Conservation (phyloP, 257 asterid species). For the Mentha longifolia region DNA sequence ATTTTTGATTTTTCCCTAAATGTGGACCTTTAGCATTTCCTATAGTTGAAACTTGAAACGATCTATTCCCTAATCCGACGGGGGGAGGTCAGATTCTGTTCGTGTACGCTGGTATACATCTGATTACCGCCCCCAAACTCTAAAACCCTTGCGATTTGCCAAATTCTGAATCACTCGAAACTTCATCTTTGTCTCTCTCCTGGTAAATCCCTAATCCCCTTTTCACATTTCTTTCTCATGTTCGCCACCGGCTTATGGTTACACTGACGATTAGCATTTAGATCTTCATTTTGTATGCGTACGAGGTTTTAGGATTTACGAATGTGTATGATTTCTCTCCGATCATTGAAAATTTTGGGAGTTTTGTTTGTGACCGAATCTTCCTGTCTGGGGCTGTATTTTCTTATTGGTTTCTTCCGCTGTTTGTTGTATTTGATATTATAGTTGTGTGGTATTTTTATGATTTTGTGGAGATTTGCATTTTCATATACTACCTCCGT, state of each 20-base stretch:
- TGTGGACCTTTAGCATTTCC: too few relatives aligned
- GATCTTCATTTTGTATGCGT: conserved; percentile 1
- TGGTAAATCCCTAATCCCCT: conserved; percentile 36
- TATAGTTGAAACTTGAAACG: not conserved
- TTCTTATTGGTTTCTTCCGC: not conserved
- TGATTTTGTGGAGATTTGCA: not conserved
- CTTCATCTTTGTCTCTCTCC: conserved; percentile 11
- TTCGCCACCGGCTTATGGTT: conserved; percentile 14
- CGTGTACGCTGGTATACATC: conserved; percentile 11
- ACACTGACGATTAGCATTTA: not conserved
- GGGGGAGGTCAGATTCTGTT: conserved; percentile 1
- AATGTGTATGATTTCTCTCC: not conserved
- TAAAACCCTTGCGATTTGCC: conserved; percentile 34
- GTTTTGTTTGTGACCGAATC: not conserved
- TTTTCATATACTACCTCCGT: too few relatives aligned
- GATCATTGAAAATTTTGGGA: not conserved
- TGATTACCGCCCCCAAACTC: conserved; percentile 8
- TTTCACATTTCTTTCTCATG: not conserved
- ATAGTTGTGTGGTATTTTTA: not conserved
- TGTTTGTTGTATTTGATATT: not conserved
- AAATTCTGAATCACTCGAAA: conserved; percentile 12
- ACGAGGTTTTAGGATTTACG: conserved; percentile 32
- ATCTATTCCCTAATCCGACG: not conserved
- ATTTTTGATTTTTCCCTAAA: too few relatives aligned
- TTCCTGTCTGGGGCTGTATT: not conserved